Evolutionary conservation across 192 early-diverging fungal genomes (phyloP), one percentile per base, ranked within the genome.

Genomic region (Diversispora eburnea): DNA sequence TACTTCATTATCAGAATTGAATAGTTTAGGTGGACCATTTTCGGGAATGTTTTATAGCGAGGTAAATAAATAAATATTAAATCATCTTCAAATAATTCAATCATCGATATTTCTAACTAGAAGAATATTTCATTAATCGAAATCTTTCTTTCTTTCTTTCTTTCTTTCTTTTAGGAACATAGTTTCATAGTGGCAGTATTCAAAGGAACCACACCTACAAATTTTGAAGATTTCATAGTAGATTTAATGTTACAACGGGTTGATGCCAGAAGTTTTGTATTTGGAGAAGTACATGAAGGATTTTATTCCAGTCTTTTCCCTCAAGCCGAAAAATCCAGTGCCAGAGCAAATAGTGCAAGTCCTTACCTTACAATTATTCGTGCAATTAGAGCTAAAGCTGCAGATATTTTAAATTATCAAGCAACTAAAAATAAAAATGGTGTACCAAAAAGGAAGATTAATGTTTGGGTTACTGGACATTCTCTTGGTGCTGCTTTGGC

Each of bases 401-500:
- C n/a, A 51, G 17, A 67, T 22, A 72, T 84, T 46, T 74, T 77
- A 19, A 72, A 61, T 17, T 64, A 70, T 3, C 70, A 64, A 25
- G 48, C 61, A 55, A 42, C 42, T 3, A 73, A 47, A 6, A 52
- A 71, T 15, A 72, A 76, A 22, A 75, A 64, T 5, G 62, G 56
- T n/a, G 67, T 71, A 10, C 79, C 78, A 9, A 0, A 33, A 33
- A 33, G 2, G 25, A 33, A 33, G 25, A 70, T 85, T 15, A 80
- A 84, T 33, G 58, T 87, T 4, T 87, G 84, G 82, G 56, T 87
- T 8, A 82, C 85, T 4, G 85, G 85, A 8, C 85, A 87, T 70
- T 87, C 85, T 12, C 70, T 87, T 10, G 85, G 85, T 17, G 80
- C 77, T 43, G 86, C 84, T 1, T 60, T 85, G 33, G 76, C 80